These are phyloP conservation scores for Clarireedia paspali DNA, from an alignment of 2,329 filamentous ascomycete genomes.

Conservation along the genomic window DNA sequence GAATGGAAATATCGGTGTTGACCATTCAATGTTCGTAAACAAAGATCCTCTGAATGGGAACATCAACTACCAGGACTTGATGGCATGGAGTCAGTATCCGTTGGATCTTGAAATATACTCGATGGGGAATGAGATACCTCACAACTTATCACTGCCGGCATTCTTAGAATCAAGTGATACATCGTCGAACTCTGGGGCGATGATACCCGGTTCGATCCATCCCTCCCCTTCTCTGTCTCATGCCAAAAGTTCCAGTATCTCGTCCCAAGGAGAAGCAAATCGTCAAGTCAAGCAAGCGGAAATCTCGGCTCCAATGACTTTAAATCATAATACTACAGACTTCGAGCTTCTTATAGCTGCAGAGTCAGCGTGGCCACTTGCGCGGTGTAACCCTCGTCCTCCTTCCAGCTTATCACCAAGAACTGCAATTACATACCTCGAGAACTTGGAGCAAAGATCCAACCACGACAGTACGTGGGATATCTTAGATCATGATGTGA, in stretches of 20 bases:
- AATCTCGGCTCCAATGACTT: neutral
- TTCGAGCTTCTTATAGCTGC: slow-evolving; percentile 41
- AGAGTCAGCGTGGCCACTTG: slow-evolving; percentile 44
- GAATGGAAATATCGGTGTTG: slow-evolving; percentile 1
- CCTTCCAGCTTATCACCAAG: slow-evolving; percentile 39
- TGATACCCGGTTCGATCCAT: slow-evolving; percentile 5
- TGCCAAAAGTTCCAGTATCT: slow-evolving; percentile 9
- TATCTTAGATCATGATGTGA: slow-evolving; percentile 34
- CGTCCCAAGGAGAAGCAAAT: slow-evolving; percentile 1
- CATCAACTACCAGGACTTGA: slow-evolving; percentile 36
- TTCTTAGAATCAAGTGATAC: slow-evolving; percentile 3
- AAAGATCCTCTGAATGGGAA: slow-evolving; percentile 22
- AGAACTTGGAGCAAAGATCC: slow-evolving; percentile 42
- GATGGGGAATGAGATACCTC: neutral
- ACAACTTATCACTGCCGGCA: neutral
- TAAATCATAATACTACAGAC: slow-evolving; percentile 33
- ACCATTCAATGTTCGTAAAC: slow-evolving; percentile 4
- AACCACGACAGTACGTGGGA: slow-evolving; percentile 41
- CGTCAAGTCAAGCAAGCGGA: neutral
- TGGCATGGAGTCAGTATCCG: slow-evolving; percentile 38
- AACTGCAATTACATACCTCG: slow-evolving; percentile 44
- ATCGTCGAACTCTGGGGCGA: neutral
- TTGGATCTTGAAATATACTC: slow-evolving; percentile 35
- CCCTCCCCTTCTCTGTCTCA: slow-evolving; percentile 10
- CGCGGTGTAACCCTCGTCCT: slow-evolving; percentile 40